phyloP scores from a whole-genome alignment of 371 early-diverging fungal genomes.

The Mycotypha africana region DNA sequence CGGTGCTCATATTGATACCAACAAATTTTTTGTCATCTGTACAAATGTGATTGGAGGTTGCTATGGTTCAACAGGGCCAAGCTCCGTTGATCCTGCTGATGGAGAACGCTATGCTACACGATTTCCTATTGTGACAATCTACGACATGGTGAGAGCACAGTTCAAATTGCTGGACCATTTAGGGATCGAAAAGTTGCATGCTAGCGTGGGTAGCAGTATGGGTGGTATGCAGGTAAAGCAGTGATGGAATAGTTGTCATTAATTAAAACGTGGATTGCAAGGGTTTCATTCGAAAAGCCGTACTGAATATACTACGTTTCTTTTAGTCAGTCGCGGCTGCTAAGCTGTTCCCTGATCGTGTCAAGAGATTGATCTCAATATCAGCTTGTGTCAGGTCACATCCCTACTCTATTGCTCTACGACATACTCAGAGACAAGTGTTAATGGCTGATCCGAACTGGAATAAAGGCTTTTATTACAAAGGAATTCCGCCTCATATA shows the following conservation, averaged over 20 bases:
- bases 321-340: slow-evolving; percentile 85
- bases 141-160: slow-evolving; percentile 94
- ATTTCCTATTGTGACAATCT: slow-evolving; percentile 90
- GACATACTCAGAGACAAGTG: slow-evolving; percentile 88
- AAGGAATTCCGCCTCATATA: slow-evolving; percentile 84
- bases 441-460: slow-evolving; percentile 95
- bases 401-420: slow-evolving; percentile 91
- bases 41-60: slow-evolving; percentile 88
- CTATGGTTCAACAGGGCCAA: slow-evolving; percentile 86
- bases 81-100: slow-evolving; percentile 69
- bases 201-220: slow-evolving; percentile 92
- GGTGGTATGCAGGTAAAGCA: slow-evolving; percentile 90
- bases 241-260: too few species aligned
- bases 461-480: slow-evolving; percentile 91
- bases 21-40: slow-evolving; percentile 83
- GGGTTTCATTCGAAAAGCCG: too few species aligned
- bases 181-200: slow-evolving; percentile 79
- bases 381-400: slow-evolving; percentile 93
- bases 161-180: slow-evolving; percentile 77
- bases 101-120: slow-evolving; percentile 78
- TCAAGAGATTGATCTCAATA: slow-evolving; percentile 76
- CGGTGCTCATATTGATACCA: slow-evolving; percentile 76
- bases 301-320: not conserved
- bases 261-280: too few species aligned
- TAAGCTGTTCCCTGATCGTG: slow-evolving; percentile 76